These are phyloP conservation scores for Gracilaria domingensis DNA, from an alignment of 23 red algal species.

Conservation along the genomic window DNA sequence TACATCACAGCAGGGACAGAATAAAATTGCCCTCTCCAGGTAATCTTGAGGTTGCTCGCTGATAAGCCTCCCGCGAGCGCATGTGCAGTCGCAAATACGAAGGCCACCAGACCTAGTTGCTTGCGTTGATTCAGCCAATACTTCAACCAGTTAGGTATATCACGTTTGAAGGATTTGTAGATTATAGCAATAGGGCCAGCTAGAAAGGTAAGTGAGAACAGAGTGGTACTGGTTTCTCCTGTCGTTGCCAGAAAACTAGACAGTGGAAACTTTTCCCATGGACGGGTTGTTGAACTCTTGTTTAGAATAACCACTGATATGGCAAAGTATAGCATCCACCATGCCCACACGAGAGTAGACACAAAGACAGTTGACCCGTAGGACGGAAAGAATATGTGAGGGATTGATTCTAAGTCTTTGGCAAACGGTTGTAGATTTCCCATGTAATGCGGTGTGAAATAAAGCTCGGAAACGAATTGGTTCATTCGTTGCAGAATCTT, in stretches of 20 bases:
- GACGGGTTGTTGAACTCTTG: background rate
- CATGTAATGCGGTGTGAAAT: background rate
- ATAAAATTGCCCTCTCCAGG: slow-evolving; percentile 13
- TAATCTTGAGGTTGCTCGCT: background rate
- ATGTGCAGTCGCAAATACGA: slow-evolving; percentile 51
- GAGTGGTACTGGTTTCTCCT: slow-evolving; percentile 38
- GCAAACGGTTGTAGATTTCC: slow-evolving; percentile 9
- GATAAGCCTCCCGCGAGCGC: slow-evolving; percentile 27
- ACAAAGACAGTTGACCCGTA: background rate
- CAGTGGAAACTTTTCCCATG: slow-evolving; percentile 17
- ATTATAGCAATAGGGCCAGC: slow-evolving; percentile 50
- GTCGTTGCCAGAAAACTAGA: slow-evolving; percentile 24
- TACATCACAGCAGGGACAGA: slow-evolving; percentile 4
- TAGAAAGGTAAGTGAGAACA: slow-evolving; percentile 65
- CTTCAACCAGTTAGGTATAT: slow-evolving; percentile 23
- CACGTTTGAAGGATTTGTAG: background rate
- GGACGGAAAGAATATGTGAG: slow-evolving; percentile 40
- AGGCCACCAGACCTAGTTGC: slow-evolving; percentile 63
- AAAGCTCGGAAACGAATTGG: background rate
- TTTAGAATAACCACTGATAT: background rate
- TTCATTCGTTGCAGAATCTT: slow-evolving; percentile 2
- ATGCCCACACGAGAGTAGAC: too few species aligned
- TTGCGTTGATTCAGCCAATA: slow-evolving; percentile 58
- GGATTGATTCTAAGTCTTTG: slow-evolving; percentile 2
- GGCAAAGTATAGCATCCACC: too few species aligned